Evolutionary conservation across 345 rosid genomes (phyloP).

Genomic region (Moricandia arvensis): DNA sequence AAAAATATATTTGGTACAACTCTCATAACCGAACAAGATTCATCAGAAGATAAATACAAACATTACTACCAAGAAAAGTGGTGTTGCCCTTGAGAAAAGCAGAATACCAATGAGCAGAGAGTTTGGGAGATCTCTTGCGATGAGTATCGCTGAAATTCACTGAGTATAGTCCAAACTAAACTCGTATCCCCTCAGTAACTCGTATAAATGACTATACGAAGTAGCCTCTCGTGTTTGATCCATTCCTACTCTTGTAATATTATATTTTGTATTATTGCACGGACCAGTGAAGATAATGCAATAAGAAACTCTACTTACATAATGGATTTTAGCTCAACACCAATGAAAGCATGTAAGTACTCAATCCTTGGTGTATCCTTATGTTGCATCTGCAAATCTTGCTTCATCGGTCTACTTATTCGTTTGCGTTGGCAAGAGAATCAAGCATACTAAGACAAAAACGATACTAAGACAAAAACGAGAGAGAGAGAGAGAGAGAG

Average conservation of each 20-base stretch:
- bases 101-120: constrained; percentile 47
- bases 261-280: neutral
- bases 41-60: neutral
- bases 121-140: constrained; percentile 42
- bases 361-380: neutral
- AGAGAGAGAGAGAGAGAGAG: too few species aligned
- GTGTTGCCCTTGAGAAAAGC: constrained; percentile 40
- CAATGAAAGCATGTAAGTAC: neutral
- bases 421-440: neutral
- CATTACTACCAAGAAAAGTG: neutral
- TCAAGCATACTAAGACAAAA: neutral
- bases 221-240: constrained; percentile 49
- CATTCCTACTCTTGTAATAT: constrained; percentile 32
- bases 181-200: constrained; percentile 38
- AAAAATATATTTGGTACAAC: neutral
- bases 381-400: neutral
- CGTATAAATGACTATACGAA: constrained; percentile 49
- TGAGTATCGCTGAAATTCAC: constrained; percentile 46
- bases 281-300: neutral
- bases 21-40: neutral
- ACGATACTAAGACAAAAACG: neutral
- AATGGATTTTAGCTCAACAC: neutral
- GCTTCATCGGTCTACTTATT: neutral
- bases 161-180: constrained; percentile 36
- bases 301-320: constrained; percentile 5